Evolutionary conservation across 1,139 yeast genomes (phyloP).

Genomic region (Candida gigantensis): DNA sequence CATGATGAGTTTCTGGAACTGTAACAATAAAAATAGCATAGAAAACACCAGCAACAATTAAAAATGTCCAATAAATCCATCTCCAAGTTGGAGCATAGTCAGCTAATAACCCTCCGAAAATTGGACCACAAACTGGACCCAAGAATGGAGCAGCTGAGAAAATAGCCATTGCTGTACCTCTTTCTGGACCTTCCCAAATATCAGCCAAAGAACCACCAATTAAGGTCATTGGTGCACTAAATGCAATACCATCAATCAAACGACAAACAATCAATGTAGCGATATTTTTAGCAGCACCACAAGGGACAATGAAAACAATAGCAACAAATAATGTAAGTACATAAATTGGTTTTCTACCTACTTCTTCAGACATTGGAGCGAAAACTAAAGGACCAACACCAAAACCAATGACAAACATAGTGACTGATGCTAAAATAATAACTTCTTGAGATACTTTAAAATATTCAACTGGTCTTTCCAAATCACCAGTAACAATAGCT

Average conservation of each 20-base stretch:
- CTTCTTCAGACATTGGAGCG: slow-evolving; percentile 72
- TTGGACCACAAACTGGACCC: slow-evolving; percentile 59
- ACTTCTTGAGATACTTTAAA: slow-evolving; percentile 59
- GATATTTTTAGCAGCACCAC: slow-evolving; percentile 71
- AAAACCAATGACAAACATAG: slow-evolving; percentile 68
- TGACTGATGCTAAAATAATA: slow-evolving; percentile 53
- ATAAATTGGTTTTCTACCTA: slow-evolving; percentile 67
- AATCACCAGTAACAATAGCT: slow-evolving; percentile 63
- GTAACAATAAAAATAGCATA: slow-evolving; percentile 37
- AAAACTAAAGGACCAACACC: slow-evolving; percentile 75
- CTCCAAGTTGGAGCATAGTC: slow-evolving; percentile 69
- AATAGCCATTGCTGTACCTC: slow-evolving; percentile 75
- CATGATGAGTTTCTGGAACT: slow-evolving; percentile 63
- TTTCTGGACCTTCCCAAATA: slow-evolving; percentile 61
- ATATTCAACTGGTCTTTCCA: slow-evolving; percentile 50
- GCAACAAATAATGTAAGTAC: slow-evolving; percentile 56
- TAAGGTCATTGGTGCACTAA: slow-evolving; percentile 77
- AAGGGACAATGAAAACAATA: slow-evolving; percentile 67
- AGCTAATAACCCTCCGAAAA: slow-evolving; percentile 72
- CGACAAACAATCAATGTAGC: slow-evolving; percentile 69
- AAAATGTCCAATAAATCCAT: slow-evolving; percentile 70
- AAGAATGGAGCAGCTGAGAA: slow-evolving; percentile 44
- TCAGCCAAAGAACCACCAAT: slow-evolving; percentile 82
- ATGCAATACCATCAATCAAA: slow-evolving; percentile 68
- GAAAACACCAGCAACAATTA: slow-evolving; percentile 57